Percentiles rank a stretch among this genome's conserved stretches.
Evolutionary conservation across 2,329 filamentous ascomycete species (phyloP).

Genomic region (Zasmidium cellare): DNA sequence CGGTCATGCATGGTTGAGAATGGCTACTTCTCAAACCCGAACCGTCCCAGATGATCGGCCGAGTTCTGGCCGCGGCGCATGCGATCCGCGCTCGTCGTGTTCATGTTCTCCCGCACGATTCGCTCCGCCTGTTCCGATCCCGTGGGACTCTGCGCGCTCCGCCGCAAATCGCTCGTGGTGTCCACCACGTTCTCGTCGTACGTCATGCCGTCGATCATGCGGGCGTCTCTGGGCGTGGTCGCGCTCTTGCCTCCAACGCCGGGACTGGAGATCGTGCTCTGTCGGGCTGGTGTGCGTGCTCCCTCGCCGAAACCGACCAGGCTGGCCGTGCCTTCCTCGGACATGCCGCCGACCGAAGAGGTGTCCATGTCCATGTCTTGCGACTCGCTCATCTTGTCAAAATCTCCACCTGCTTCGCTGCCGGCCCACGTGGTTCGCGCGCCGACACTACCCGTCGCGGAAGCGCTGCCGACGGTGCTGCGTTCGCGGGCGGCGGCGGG

Average conservation of each 20-base stretch:
- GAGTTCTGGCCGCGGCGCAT: conserved; percentile 44
- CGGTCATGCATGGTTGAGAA: not conserved
- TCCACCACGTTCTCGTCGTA: conserved; percentile 45
- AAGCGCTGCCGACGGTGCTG: conserved; percentile 88
- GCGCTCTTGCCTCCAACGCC: conserved; percentile 40
- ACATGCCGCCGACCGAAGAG: conserved; percentile 74
- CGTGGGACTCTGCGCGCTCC: not conserved
- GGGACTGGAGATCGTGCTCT: conserved; percentile 76
- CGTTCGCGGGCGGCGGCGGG: conserved; percentile 66
- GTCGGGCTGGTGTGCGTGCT: conserved; percentile 58
- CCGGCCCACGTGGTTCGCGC: conserved; percentile 69
- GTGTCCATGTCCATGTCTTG: conserved; percentile 45
- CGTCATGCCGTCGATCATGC: conserved; percentile 48
- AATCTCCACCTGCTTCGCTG: conserved; percentile 54
- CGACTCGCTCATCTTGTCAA: conserved; percentile 67
- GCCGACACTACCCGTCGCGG: conserved; percentile 77
- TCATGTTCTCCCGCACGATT: conserved; percentile 62
- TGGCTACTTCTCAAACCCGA: conserved; percentile 57
- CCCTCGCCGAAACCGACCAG: conserved; percentile 92
- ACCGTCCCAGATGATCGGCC: conserved; percentile 53
- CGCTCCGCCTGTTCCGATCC: conserved; percentile 59
- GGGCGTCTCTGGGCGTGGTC: conserved; percentile 40
- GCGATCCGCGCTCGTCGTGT: conserved; percentile 39
- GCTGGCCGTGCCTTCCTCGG: conserved; percentile 79
- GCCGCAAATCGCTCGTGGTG: conserved; percentile 33